Evolutionary conservation across 306 rosid species (phyloP).

Genomic region (Lathyrus aphaca): DNA sequence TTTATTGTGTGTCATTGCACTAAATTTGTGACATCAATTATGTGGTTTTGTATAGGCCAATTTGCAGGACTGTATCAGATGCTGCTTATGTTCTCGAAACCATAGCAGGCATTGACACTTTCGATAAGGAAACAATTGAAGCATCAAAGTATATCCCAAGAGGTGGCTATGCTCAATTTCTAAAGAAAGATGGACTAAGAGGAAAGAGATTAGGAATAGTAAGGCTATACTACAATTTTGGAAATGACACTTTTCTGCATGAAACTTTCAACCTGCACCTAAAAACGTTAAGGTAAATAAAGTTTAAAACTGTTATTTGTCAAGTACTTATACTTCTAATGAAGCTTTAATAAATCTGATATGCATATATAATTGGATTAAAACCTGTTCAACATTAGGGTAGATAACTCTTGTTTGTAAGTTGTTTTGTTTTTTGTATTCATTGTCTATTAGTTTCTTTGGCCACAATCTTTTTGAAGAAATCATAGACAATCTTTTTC

Average conservation of each 20-base stretch:
- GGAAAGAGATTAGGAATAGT: slow-evolving; percentile 72
- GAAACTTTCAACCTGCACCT: slow-evolving; percentile 50
- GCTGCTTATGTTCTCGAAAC: slow-evolving; percentile 65
- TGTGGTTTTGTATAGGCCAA: slow-evolving; percentile 50
- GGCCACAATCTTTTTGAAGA: no score
- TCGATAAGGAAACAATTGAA: slow-evolving; percentile 49
- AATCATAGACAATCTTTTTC: no score
- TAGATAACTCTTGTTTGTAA: no score
- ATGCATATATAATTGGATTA: no score
- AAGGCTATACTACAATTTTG: slow-evolving; percentile 37
- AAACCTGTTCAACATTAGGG: no score
- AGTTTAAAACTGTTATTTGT: not conserved
- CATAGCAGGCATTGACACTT: slow-evolving; percentile 53
- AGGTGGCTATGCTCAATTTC: slow-evolving; percentile 63
- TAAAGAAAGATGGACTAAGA: slow-evolving; percentile 50
- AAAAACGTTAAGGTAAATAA: slow-evolving; percentile 57
- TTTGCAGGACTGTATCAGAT: slow-evolving; percentile 71
- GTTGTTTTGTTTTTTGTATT: no score
- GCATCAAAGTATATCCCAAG: slow-evolving; percentile 56
- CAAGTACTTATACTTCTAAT: no score
- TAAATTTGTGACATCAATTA: slow-evolving; percentile 12
- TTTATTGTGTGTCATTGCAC: no score
- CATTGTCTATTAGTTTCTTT: no score
- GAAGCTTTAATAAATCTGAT: no score
- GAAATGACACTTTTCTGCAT: slow-evolving; percentile 15